Evolutionary conservation across 805 yeast genomes (phyloP), one percentile per base, ranked within the genome.

Genomic region (Cyberlindnera nakhonratchasimensis): DNA sequence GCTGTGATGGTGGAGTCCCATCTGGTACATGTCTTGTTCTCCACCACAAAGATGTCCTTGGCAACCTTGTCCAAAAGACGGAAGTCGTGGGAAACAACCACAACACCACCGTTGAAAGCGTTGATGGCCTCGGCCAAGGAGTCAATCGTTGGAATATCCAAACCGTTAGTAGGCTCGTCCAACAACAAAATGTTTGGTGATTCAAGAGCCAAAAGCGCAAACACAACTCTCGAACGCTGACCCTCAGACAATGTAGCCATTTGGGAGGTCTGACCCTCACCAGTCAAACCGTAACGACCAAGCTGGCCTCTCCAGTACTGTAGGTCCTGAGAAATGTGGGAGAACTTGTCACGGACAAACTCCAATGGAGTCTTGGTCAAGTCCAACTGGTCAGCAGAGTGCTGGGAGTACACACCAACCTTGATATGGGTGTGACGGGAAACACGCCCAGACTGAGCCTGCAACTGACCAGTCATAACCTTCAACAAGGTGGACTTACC

Each of bases 101-200:
- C 95, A 41, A 91, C 96, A 77, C 99, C 99, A 71, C 99, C 99
- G 63, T 82, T 86, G 77, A 86, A 93, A 24, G 79, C 84, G 54
- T 89, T 82, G 65, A 93, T 91, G 52, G 99, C 99, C 43, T 85
- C 95, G 40, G 97, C 99, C 59, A 93, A 75, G 33, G 99, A 93
- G 70, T 93, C 99, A 64, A 93, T 93, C 39, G 99, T 90, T 61
- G 97, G 89, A 59, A 93, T 91, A 75, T 93, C 99, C 69, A 93
- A 76, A 77, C 98, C 98, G 78, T 93, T 93, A 54, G 99, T 93
- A 79, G 99, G 99, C 82, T 93, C 99, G 75, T 93, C 99, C 71
- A 93, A 75, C 64, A 93, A 73, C 59, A 93, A 74, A 67, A 93
- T 87, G 71, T 93, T 93, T 61, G 99, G 99, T 50, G 86, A 72